These are phyloP conservation scores for Phaffia australis DNA, from an alignment of 768 basidiomycete genomes.

Conservation along the genomic window DNA sequence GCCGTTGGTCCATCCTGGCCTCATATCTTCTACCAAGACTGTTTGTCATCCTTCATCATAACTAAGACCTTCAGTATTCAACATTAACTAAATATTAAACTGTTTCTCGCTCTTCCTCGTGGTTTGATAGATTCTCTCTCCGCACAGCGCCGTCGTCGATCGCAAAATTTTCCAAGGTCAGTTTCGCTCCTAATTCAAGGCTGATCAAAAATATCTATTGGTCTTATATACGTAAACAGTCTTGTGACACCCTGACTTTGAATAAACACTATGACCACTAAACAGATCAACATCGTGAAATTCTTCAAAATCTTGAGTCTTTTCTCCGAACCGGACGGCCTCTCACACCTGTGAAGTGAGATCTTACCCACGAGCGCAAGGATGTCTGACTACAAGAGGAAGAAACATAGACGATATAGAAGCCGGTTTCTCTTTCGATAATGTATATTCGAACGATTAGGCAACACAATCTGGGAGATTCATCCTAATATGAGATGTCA, in stretches of 20 bases:
- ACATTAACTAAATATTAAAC: background rate
- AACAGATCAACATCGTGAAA: slow-evolving; percentile 29
- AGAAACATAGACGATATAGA: background rate
- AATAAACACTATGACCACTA: background rate
- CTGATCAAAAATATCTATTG: no score
- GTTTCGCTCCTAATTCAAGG: no score
- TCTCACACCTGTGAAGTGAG: slow-evolving; percentile 32
- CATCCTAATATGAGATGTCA: no score
- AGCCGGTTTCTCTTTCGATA: no score
- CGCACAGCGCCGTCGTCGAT: slow-evolving; percentile 27
- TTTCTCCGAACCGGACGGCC: slow-evolving; percentile 32
- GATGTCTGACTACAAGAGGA: slow-evolving; percentile 29
- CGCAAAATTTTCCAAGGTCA: slow-evolving; percentile 23
- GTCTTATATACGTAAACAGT: no score
- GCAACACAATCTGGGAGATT: no score
- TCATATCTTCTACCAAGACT: slow-evolving; percentile 29
- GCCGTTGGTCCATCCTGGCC: slow-evolving; percentile 34
- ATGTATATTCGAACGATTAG: no score
- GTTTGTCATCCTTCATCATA: slow-evolving; percentile 26
- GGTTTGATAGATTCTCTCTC: slow-evolving; percentile 26
- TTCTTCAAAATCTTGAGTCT: slow-evolving; percentile 30
- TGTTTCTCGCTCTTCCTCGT: slow-evolving; percentile 18
- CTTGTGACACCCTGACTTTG: no score
- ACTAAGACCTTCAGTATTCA: background rate
- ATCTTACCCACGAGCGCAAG: slow-evolving; percentile 47